Conservation (phyloP, 2,329 filamentous ascomycete species). For the Fusarium tjaetaba region DNA sequence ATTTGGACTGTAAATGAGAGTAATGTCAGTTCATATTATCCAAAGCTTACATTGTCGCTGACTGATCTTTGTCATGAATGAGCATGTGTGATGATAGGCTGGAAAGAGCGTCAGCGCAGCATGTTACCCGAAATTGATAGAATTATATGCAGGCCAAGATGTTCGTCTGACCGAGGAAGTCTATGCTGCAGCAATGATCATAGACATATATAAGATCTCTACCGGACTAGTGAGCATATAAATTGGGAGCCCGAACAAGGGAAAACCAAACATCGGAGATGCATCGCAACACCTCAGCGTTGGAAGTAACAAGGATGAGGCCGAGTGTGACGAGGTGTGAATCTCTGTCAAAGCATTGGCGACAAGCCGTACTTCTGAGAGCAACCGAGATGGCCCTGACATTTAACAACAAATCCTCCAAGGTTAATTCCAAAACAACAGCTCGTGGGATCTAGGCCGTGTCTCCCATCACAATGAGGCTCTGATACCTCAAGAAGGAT, state of each 20-base stretch:
- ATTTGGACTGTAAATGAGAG: not conserved
- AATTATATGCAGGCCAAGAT: not conserved
- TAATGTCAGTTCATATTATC: not conserved
- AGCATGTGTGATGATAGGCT: not conserved
- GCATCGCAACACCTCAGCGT: too few relatives aligned
- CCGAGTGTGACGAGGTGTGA: not conserved
- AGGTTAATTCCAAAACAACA: accelerated
- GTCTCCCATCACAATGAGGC: not conserved
- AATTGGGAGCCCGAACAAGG: too few relatives aligned
- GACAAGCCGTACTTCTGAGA: not conserved
- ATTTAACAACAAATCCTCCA: accelerated
- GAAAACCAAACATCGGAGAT: not conserved
- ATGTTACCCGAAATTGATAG: not conserved
- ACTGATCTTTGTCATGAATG: not conserved
- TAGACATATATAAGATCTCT: not conserved
- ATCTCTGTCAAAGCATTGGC: not conserved
- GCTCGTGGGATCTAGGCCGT: accelerated
- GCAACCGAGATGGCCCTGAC: not conserved
- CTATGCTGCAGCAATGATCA: too few relatives aligned
- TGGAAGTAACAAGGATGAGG: accelerated
- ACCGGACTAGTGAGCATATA: accelerated
- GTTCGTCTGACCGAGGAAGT: accelerated
- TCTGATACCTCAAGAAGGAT: accelerated
- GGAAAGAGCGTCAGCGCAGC: not conserved
- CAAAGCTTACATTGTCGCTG: not conserved